A percentile compares a stretch with the other conserved stretches of the same genome.
phyloP scores from a whole-genome alignment of 306 rosid species.

The Sicyos edulis region DNA sequence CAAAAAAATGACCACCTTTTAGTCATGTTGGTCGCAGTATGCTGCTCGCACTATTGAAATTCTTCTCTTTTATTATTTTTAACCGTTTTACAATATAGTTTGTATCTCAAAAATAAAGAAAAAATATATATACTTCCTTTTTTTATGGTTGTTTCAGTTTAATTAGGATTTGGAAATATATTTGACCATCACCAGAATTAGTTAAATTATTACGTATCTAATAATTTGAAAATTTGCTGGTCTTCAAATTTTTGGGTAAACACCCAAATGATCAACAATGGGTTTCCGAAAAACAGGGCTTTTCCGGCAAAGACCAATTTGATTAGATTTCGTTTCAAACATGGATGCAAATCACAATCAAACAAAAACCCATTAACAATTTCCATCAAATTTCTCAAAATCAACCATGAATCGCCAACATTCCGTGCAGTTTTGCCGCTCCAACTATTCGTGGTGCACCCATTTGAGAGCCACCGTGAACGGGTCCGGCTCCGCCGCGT shows the following conservation, averaged over 20 bases:
- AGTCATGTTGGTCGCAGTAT: no score
- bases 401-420: constrained; percentile 1
- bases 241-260: not conserved
- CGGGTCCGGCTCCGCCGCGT: constrained; percentile 13
- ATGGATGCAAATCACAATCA: not conserved
- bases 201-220: constrained; percentile 3
- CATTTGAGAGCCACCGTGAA: constrained; percentile 20
- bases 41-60: no score
- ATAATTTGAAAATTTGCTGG: not conserved
- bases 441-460: constrained; percentile 30
- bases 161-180: not conserved
- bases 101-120: no score
- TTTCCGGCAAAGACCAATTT: not conserved
- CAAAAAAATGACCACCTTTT: no score
- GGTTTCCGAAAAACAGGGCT: constrained; percentile 18
- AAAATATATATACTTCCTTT: no score
- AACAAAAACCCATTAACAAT: not conserved
- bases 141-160: not conserved
- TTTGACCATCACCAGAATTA: not conserved
- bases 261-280: constrained; percentile 29
- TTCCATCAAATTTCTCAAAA: not conserved
- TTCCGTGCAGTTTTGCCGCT: constrained; percentile 49
- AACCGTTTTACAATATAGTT: no score
- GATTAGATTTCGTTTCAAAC: not conserved
- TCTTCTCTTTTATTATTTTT: no score